Conservation (phyloP, 768 basidiomycete genomes). For the Lanmaoa rubissima region DNA sequence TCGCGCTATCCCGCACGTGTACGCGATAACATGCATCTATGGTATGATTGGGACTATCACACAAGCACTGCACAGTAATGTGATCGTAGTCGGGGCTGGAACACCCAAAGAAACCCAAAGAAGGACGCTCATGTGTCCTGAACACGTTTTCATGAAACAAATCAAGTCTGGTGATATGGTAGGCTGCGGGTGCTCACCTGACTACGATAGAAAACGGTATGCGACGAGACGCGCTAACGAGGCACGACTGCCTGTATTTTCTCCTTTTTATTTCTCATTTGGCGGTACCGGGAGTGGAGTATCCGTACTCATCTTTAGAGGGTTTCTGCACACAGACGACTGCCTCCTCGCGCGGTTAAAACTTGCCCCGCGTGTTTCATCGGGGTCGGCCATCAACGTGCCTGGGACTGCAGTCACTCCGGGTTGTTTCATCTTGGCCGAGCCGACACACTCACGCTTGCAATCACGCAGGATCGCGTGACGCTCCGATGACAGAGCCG, state of each 20-base stretch:
- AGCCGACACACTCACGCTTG: neutral
- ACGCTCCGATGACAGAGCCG: neutral
- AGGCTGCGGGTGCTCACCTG: constrained; percentile 6
- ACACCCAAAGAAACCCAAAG: neutral
- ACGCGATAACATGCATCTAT: neutral
- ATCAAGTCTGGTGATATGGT: constrained; percentile 5
- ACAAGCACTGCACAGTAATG: neutral
- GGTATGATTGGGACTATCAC: neutral
- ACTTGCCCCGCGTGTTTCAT: neutral
- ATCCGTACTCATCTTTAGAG: neutral
- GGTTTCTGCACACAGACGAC: neutral
- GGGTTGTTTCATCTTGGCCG: neutral
- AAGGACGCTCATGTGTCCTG: constrained; percentile 12
- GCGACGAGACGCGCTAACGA: neutral
- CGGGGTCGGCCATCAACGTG: too few relatives aligned
- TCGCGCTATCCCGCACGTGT: neutral
- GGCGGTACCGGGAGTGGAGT: neutral
- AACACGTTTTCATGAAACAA: constrained; percentile 14
- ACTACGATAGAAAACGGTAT: constrained; percentile 4
- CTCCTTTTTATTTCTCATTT: neutral
- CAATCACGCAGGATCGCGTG: neutral
- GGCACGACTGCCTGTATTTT: neutral
- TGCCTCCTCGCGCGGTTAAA: too few relatives aligned
- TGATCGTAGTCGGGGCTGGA: neutral
- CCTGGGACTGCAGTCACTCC: neutral